Base-by-base conservation (phyloP, 2,329 filamentous ascomycete genomes). In the Claviceps digitariae region DNA sequence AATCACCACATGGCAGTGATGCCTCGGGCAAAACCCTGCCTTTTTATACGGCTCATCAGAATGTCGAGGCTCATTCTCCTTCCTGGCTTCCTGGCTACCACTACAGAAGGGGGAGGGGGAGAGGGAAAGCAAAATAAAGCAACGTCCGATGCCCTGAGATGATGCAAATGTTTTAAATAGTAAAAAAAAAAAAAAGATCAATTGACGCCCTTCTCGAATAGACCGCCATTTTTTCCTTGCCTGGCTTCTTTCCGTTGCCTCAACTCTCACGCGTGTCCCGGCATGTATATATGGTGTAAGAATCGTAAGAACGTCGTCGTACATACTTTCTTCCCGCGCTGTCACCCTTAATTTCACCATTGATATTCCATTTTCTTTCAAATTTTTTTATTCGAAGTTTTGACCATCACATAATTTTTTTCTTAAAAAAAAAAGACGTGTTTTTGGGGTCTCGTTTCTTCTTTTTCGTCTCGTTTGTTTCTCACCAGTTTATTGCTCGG, bases 401-500 rank as follows among this genome's bases (percentile, higher is more conserved):
- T 36, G 34, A 4, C 10, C 34, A 10, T 4, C 34, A 36, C 34
- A 36, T 4, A 36, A 3, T 36, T 36, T 34, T 34, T 36, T 36
- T 36, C 12, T 13, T 36, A 15, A 13, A 36, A 15, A 36, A 36
- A 36, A 36, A 36, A 6, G 5, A 15, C 43, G 21, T 43, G 20
- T 27, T 44, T 23, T 15, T 44, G 41, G 13, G 12, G 20, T 3
- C 20, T 44, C 41, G 21, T 46, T 46, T 29, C 23, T 25, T n/a
- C 10, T 27, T 40, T 40, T 12, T 8, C 23, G 6, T 40, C 17
- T 15, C 17, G 8, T 27, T 10, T 27, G 27, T 25, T 27, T 54
- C 58, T 60, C 57, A 62, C 57, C 10, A 25, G 55, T 60, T 57
- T 72, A 72, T 69, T 72, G 68, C 61, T 70, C 52, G 55, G 64